Percentiles rank a stretch among this genome's conserved stretches.
Conservation (phyloP, 179 eudicot species). For the Heliamphora pulchella region DNA sequence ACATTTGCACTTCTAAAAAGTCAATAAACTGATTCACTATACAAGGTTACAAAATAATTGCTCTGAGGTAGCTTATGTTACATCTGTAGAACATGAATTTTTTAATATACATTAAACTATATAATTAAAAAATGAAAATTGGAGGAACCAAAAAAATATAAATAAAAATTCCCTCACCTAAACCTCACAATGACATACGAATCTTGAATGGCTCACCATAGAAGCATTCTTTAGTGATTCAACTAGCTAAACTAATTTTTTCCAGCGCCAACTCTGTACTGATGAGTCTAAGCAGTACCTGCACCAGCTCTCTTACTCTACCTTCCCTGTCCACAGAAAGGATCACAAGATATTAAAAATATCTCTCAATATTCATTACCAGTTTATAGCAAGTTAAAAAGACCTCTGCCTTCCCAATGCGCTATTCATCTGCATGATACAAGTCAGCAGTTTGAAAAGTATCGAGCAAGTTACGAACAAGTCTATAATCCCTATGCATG, state of each 20-base stretch:
- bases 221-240: conserved; percentile 1
- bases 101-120: conserved; percentile 15
- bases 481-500: not conserved
- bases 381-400: not conserved
- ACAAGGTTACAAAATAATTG: not conserved
- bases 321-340: conserved; percentile 53
- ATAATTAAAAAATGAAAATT: not conserved
- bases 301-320: conserved; percentile 78
- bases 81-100: not conserved
- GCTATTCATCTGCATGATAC: not conserved
- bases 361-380: not conserved
- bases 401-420: not conserved
- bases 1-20: not conserved
- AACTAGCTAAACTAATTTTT: conserved; percentile 28
- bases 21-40: conserved; percentile 5
- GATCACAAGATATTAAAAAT: conserved; percentile 3
- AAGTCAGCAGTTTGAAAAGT: not conserved
- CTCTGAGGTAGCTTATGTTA: not conserved
- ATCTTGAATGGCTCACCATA: not conserved
- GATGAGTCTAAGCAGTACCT: conserved; percentile 58
- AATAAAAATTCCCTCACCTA: conserved; percentile 11
- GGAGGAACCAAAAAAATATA: conserved; percentile 1
- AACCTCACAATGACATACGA: conserved; percentile 1
- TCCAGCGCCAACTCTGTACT: conserved; percentile 58
- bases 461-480: not conserved